Base-by-base conservation (phyloP, 176 grass and related monocot species). In the Musa schizocarpa region DNA sequence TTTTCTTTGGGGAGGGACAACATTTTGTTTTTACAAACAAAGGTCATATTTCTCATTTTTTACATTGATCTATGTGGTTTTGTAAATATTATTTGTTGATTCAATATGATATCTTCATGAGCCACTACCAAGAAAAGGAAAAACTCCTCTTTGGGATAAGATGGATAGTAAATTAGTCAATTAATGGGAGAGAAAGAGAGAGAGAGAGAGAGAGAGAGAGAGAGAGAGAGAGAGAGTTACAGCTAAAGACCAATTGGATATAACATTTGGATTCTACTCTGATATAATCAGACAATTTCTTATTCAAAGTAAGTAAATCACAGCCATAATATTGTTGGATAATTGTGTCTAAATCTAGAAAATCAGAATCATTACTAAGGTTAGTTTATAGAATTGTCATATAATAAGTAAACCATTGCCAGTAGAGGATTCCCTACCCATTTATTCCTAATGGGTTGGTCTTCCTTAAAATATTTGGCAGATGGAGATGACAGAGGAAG, bases 211-310 rank as follows among this genome's bases (percentile, higher is more conserved):
- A 5, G 0, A 24, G 24, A n/a, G n/a, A n/a, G n/a, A 9, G 63
- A 26, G 26, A 24, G 23, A 24, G 1, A 43, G 34, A 5, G 0
- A 43, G 34, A 5, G 0, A 24, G 24, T 24, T 70, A 22, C 19
- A 51, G 73, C 51, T 59, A 52, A 76, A 21, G 73, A 70, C 50
- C 25, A 14, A 43, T 24, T 71, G 21, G 61, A 10, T 57, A 57
- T 12, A 8, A 68, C 73, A 58, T 59, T 29, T 29, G 3, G 29
- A 29, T 76, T 59, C 23, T 77, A 77, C 63, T 83, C 62, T 14
- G 51, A 71, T 66, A 49, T 54, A 72, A 70, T 66, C 71, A 67
- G 68, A 57, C 9, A 29, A 14, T 77, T 77, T 63, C 77, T 69
- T 77, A 68, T 68, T 76, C 13, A 29, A 16, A 57, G 54, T 5